Conservation (phyloP, 2,329 filamentous ascomycete genomes). For the Neonectria magnoliae region DNA sequence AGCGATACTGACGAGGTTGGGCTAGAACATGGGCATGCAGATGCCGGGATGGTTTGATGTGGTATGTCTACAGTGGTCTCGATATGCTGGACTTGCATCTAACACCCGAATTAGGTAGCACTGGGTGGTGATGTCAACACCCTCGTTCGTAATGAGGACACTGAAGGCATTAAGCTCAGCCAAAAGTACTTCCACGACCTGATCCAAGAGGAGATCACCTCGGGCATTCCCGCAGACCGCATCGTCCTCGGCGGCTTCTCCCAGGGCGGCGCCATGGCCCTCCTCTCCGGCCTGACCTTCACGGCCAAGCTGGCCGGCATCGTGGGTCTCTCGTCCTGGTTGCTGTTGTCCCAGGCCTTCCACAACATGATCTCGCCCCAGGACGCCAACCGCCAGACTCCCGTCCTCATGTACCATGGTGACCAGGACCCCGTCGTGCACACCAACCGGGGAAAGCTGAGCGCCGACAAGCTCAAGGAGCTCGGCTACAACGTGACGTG, state of each 20-base stretch:
- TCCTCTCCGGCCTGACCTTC: slow-evolving; percentile 82
- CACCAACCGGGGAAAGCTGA: slow-evolving; percentile 73
- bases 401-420: slow-evolving; percentile 92
- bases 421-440: slow-evolving; percentile 77
- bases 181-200: slow-evolving; percentile 81
- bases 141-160: slow-evolving; percentile 64
- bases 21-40: slow-evolving; percentile 41
- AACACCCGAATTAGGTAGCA: slow-evolving; percentile 39
- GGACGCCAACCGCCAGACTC: slow-evolving; percentile 72
- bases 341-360: slow-evolving; percentile 70
- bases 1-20: slow-evolving; percentile 27
- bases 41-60: slow-evolving; percentile 95
- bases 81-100: background rate
- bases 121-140: slow-evolving; percentile 48
- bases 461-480: slow-evolving; percentile 72
- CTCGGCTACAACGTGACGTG: slow-evolving; percentile 79
- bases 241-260: slow-evolving; percentile 89
- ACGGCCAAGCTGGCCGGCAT: slow-evolving; percentile 84
- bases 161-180: slow-evolving; percentile 77
- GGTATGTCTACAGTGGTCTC: slow-evolving; percentile 52
- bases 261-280: slow-evolving; percentile 86
- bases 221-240: slow-evolving; percentile 82
- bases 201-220: slow-evolving; percentile 81
- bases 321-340: slow-evolving; percentile 84
- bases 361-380: slow-evolving; percentile 50